Conservation (phyloP, 2,329 filamentous ascomycete genomes). For the Tolypocladium guangdongense region DNA sequence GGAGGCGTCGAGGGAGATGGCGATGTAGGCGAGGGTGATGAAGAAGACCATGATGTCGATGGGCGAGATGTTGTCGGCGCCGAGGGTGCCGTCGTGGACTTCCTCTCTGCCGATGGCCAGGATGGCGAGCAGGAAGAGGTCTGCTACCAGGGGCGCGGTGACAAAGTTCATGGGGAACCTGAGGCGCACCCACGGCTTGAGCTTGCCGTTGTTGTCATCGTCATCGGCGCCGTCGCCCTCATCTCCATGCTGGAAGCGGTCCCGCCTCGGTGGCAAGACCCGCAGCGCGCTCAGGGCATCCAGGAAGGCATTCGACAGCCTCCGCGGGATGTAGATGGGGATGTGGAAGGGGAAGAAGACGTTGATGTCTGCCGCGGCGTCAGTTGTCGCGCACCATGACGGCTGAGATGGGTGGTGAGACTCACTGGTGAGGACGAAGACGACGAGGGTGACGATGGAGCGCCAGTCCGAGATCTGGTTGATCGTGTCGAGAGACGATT, state of each 20-base stretch:
- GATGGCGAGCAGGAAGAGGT: slow-evolving; percentile 61
- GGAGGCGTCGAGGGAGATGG: slow-evolving; percentile 67
- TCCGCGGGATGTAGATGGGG: slow-evolving; percentile 47
- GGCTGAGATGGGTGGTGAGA: slow-evolving; percentile 9
- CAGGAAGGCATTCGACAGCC: slow-evolving; percentile 32
- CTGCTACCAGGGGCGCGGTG: slow-evolving; percentile 59
- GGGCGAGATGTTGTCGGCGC: slow-evolving; percentile 53
- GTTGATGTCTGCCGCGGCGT: slow-evolving; percentile 41
- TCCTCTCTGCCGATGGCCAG: slow-evolving; percentile 54
- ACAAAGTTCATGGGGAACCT: slow-evolving; percentile 58
- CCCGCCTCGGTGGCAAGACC: slow-evolving; percentile 36
- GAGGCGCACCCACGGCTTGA: slow-evolving; percentile 34
- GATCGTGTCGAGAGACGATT: slow-evolving; percentile 8
- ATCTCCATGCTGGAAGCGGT: not conserved
- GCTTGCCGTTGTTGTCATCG: slow-evolving; percentile 14
- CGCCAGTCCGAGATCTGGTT: slow-evolving; percentile 48
- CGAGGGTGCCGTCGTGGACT: slow-evolving; percentile 57
- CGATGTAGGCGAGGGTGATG: slow-evolving; percentile 63
- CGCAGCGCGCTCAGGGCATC: slow-evolving; percentile 26
- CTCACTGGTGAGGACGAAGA: slow-evolving; percentile 62
- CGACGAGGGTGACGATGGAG: slow-evolving; percentile 58
- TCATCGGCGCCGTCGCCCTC: slow-evolving; percentile 9
- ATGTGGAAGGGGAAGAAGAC: slow-evolving; percentile 61
- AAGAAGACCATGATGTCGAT: slow-evolving; percentile 69
- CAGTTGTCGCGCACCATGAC: too few species aligned